Percentiles rank a stretch among this genome's conserved stretches.
These are phyloP conservation scores for Clathrospora elynae DNA, from an alignment of 2,329 filamentous ascomycete species.

Conservation along the genomic window DNA sequence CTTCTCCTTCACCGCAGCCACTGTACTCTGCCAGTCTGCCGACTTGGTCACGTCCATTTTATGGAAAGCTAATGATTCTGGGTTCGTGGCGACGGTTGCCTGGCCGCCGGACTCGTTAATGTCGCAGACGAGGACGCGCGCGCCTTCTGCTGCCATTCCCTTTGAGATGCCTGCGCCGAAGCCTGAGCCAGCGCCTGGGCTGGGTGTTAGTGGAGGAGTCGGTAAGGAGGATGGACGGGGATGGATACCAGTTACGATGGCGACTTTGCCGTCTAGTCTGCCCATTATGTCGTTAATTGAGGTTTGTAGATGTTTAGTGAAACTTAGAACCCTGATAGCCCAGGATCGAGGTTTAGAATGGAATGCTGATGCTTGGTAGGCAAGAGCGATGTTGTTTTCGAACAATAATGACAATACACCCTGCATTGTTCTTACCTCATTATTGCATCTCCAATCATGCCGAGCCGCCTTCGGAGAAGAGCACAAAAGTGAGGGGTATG, in stretches of 20 bases:
- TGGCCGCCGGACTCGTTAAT: constrained; percentile 60
- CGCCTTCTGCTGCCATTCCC: constrained; percentile 65
- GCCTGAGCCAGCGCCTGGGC: constrained; percentile 62
- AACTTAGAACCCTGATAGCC: no score
- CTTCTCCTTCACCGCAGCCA: constrained; percentile 58
- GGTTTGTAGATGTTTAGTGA: no score
- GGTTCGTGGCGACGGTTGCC: constrained; percentile 54
- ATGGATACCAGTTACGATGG: constrained; percentile 60
- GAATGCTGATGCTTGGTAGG: not conserved
- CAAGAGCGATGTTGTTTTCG: constrained; percentile 9
- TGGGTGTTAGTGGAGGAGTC: constrained; percentile 9
- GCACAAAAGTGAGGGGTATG: constrained; percentile 24
- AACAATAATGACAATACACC: not conserved
- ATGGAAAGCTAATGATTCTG: constrained; percentile 40
- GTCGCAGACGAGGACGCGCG: constrained; percentile 66
- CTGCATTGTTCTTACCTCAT: constrained; percentile 1
- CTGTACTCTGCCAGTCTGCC: constrained; percentile 57
- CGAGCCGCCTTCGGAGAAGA: constrained; percentile 8
- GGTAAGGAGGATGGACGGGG: constrained; percentile 11
- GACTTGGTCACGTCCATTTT: constrained; percentile 60
- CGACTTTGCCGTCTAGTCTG: constrained; percentile 59
- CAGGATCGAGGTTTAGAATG: no score
- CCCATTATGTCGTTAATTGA: constrained; percentile 35
- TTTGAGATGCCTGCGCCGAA: constrained; percentile 67
- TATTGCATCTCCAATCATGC: constrained; percentile 12